Evolutionary conservation across 1,139 yeast genomes (phyloP).

Genomic region (Sugiyamaella japonica): DNA sequence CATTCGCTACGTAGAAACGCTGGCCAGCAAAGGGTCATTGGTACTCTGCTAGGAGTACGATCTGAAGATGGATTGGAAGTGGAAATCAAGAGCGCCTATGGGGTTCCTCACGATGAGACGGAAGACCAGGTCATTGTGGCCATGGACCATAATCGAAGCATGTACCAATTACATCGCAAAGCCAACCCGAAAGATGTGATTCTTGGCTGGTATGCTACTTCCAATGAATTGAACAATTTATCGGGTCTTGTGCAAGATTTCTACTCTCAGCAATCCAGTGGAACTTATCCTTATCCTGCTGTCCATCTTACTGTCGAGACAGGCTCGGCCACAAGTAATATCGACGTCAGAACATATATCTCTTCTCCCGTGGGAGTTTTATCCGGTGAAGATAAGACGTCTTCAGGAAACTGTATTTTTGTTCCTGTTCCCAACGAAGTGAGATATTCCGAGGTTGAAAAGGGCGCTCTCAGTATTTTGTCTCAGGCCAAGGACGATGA

Average conservation of each 20-base stretch:
- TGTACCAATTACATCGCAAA: slow-evolving; percentile 72
- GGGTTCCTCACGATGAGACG: slow-evolving; percentile 81
- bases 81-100: slow-evolving; percentile 73
- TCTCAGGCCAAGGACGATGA: slow-evolving; percentile 42
- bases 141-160: slow-evolving; percentile 71
- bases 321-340: slow-evolving; percentile 43
- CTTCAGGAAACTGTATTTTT: slow-evolving; percentile 67
- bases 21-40: slow-evolving; percentile 65
- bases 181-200: slow-evolving; percentile 79
- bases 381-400: slow-evolving; percentile 36
- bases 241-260: slow-evolving; percentile 86
- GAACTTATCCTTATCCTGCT: slow-evolving; percentile 76
- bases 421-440: slow-evolving; percentile 75
- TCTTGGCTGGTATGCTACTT: slow-evolving; percentile 87
- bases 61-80: slow-evolving; percentile 84
- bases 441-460: slow-evolving; percentile 60
- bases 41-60: slow-evolving; percentile 77
- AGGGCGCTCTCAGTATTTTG: slow-evolving; percentile 39
- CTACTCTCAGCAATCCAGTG: slow-evolving; percentile 58
- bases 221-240: slow-evolving; percentile 63
- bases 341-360: slow-evolving; percentile 64
- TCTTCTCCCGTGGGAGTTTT: slow-evolving; percentile 71
- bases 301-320: slow-evolving; percentile 66
- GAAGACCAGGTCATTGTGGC: slow-evolving; percentile 74
- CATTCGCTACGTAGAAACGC: slow-evolving; percentile 51